Percentiles rank a stretch among this genome's conserved stretches.
These are phyloP conservation scores for Picea abies DNA, from an alignment of 83 land plant species.

Conservation along the genomic window DNA sequence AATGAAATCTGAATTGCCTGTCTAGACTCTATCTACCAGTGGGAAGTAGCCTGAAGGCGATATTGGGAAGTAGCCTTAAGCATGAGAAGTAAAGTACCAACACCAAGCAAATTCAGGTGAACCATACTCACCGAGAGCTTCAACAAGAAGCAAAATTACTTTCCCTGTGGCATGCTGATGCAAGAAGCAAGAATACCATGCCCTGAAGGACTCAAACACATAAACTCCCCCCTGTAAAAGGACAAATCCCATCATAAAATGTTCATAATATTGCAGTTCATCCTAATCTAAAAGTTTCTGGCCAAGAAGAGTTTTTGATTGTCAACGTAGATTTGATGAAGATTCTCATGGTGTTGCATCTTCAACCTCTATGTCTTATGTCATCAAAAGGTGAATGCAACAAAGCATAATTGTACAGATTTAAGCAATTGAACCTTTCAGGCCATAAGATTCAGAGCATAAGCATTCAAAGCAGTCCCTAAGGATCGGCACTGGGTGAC, in stretches of 20 bases:
- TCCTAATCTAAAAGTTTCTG: background rate
- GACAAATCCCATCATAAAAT: background rate
- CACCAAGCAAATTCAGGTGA: background rate
- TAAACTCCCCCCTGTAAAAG: slow-evolving; percentile 71
- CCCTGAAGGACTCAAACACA: slow-evolving; percentile 71
- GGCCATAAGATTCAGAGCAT: background rate
- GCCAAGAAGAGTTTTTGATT: background rate
- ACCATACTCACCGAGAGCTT: slow-evolving; percentile 75
- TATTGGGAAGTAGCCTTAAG: background rate
- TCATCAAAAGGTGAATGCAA: background rate
- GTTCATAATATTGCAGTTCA: background rate
- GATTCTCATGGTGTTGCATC: no score
- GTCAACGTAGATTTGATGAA: no score
- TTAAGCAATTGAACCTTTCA: background rate
- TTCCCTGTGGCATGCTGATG: slow-evolving; percentile 65
- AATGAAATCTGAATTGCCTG: no score
- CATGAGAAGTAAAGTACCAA: background rate
- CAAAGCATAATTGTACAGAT: background rate
- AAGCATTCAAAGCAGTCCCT: no score
- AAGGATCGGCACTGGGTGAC: no score
- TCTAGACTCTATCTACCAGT: no score
- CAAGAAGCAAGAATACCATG: slow-evolving; percentile 59
- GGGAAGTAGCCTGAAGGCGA: no score
- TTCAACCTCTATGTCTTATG: background rate
- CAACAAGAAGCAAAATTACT: slow-evolving; percentile 80